Evolutionary conservation across 2,329 filamentous ascomycete genomes (phyloP), one percentile per base, ranked within the genome.

Genomic region (Ophiostoma sp.): DNA sequence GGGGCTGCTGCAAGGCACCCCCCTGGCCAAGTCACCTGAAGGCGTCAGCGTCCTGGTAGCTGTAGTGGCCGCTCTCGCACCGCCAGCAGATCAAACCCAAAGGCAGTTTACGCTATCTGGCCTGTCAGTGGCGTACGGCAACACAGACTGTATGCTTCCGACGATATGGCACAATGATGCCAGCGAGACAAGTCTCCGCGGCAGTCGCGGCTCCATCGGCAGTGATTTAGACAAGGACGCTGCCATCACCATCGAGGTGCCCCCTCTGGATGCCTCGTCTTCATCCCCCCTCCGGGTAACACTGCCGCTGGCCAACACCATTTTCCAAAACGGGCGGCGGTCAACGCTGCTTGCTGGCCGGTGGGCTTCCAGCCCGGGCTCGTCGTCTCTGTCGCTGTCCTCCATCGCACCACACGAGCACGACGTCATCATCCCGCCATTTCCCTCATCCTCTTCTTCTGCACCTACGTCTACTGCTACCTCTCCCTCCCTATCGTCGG

Each of bases 241-340:
- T 8, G 79, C 78, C 16, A 73, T 85, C 6, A 79, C 78, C 0
- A 79, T 84, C 65, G 70, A 76, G 18, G 74, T 81, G 16, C 78
- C 78, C 7, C 72, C 73, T 9, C 62, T 75, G 64, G 45, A 38
- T 11, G 55, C 6, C 7, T 52, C 5, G 8, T 49, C 49, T 8
- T 55, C 18, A 18, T 0, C 70, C 45, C 69, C 70, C 5, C 71
- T 79, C 3, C 75, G 77, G 3, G 76, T 84, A 67, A 85, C 82
- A 5, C 69, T 93, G 1, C 91, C 91, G 1, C 79, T 95, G 40
- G 88, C 91, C 55, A 91, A 92, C 74, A 96, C 92, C 0, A 79
- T 92, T 6, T 95, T 95, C 74, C 85, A 87, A 52, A 94, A 88
- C 70, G 89, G 87, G 63, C 81, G 80, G 40, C 79, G 80, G 0